These are phyloP conservation scores for Inonotus obliquus DNA, from an alignment of 1,284 basidiomycete species.

Conservation along the genomic window DNA sequence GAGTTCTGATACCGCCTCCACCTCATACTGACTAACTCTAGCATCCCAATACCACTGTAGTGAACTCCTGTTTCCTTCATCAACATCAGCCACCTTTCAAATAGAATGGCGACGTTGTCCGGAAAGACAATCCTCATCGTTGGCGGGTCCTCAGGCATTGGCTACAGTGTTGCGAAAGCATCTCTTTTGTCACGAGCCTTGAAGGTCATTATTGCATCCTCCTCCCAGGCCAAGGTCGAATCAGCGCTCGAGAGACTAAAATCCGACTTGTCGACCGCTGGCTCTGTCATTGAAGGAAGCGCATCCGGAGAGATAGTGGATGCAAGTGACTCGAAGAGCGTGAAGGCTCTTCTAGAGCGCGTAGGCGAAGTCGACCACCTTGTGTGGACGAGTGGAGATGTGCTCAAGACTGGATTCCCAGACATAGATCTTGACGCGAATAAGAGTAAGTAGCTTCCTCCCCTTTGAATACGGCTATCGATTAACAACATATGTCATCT, in stretches of 20 bases:
- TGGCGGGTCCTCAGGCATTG: constrained; percentile 18
- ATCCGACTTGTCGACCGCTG: neutral
- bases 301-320: constrained; percentile 16
- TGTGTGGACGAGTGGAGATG: constrained; percentile 22
- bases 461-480: too few species aligned
- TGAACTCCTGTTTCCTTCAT: too few species aligned
- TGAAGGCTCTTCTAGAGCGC: constrained; percentile 17
- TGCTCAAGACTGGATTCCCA: constrained; percentile 12
- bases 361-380: constrained; percentile 23
- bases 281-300: neutral
- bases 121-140: constrained; percentile 14
- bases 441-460: too few species aligned
- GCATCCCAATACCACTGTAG: too few species aligned
- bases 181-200: constrained; percentile 10
- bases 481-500: too few species aligned
- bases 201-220: constrained; percentile 16
- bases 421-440: constrained; percentile 16
- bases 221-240: constrained; percentile 7
- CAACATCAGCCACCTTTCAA: too few species aligned
- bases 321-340: constrained; percentile 4
- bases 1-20: too few species aligned
- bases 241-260: constrained; percentile 7
- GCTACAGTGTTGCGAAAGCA: constrained; percentile 16
- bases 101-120: constrained; percentile 7
- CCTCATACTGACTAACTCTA: too few species aligned